Evolutionary conservation across 495 filamentous ascomycete genomes (phyloP), one percentile per base, ranked within the genome.

Genomic region (Rusavskia elegans): DNA sequence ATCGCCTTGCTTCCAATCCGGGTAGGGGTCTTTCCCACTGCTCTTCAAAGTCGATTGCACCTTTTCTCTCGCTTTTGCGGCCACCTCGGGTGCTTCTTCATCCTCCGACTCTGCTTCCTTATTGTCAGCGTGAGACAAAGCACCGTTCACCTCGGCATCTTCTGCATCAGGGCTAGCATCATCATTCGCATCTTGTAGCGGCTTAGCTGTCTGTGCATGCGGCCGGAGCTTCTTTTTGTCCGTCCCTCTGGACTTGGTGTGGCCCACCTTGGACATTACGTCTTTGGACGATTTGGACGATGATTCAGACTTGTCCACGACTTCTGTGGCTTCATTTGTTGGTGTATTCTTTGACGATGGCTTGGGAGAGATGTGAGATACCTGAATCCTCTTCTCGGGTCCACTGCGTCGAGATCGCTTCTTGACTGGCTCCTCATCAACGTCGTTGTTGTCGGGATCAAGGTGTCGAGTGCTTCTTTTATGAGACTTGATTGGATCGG

Each of bases 1-100:
- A 40, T 85, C 78, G 32, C 88, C 89, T 19, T 82, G 65, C 61
- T 86, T 82, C 92, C 92, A 98, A 65, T 98, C 90, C 5, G 89
- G 88, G 67, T 89, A 97, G 42, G 85, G 84, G 64, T 94, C 85
- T 54, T 86, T 84, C 11, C 66, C 67, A 50, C 68, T 75, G 20
- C 72, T 75, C 44, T 76, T 73, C 32, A 96, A 65, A 5, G 80
- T 83, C 3, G 81, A 79, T 59, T 96, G 90, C n/a, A 92, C 76
- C 58, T 85, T 85, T 60, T 90, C 78, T 30, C 87, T 81, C 11
- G 79, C 81, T 66, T 92, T 88, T 19, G 78, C 82, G 40, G 81
- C 81, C 27, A 80, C 66, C 52, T 84, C 81, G 0, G 88, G 83
- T 56, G 86, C 85, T 59, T 85, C 81, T 11, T 87, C 84, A 29